Evolutionary conservation across 2,329 filamentous ascomycete species (phyloP).

Genomic region (Fusarium sp.): DNA sequence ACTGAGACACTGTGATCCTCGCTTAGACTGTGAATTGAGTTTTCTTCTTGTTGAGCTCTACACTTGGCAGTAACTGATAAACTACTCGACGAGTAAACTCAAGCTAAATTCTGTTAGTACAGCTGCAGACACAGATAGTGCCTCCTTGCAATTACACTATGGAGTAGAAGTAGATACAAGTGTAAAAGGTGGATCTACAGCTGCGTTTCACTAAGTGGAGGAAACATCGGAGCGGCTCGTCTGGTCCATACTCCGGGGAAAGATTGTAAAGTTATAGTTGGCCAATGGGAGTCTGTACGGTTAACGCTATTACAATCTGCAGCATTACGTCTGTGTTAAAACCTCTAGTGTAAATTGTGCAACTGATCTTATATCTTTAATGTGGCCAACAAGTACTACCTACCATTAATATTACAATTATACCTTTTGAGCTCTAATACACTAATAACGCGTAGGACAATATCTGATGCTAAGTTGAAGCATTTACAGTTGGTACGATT

Average conservation of each 20-base stretch:
- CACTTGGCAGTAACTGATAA: neutral
- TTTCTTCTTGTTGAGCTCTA: neutral
- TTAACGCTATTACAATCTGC: neutral
- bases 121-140: neutral
- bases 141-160: neutral
- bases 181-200: neutral
- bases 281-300: no score
- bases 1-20: neutral
- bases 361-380: neutral
- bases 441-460: no score
- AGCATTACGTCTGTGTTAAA: rapidly evolving
- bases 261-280: neutral
- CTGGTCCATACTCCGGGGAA: neutral
- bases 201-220: neutral
- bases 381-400: no score
- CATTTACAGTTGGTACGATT: no score
- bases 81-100: neutral
- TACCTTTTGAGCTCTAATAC: no score
- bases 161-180: neutral
- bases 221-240: neutral
- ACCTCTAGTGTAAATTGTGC: neutral
- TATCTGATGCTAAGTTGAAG: no score
- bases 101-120: neutral
- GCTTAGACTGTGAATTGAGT: neutral
- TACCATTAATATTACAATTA: no score